Base-by-base conservation (phyloP, 805 yeast genomes). In the Lipomyces orientalis region DNA sequence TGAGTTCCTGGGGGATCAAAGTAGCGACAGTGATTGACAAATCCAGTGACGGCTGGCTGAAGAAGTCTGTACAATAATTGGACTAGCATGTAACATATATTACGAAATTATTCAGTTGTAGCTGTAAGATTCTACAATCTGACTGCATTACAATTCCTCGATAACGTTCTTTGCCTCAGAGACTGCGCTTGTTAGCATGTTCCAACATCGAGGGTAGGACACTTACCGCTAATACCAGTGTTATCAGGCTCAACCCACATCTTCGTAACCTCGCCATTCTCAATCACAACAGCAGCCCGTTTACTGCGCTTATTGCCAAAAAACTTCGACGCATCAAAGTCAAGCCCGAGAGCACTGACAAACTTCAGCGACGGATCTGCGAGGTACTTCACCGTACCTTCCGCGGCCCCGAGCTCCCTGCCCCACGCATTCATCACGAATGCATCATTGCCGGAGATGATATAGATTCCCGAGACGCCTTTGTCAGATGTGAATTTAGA, bases 341-440 rank as follows among this genome's bases (percentile, higher is more conserved):
- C 80, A 65, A 88, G 81, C 70, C 86, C 95, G 76, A 89, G 81
- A 25, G 85, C 86, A 64, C 82, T 81, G 69, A 89, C 85, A 76
- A 92, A 90, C 61, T 86, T 88, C 33, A 90, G 97, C 64, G 81
- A 79, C n/a, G 95, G 88, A 78, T 93, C 97, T 54, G 97, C 91
- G 71, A 92, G 82, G 76, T 90, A 85, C 64, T 84, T 83, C 63
- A 88, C 79, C 64, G 80, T 78, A 22, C 71, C 74, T 35, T 64
- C 72, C 9, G 73, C 75, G 14, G 63, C 66, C 16, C 72, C 61
- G 46, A 80, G 67, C 1, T 65, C 75, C 64, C 87, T 84, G 56
- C 85, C 86, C 97, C 97, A 93, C 0, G 95, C 93, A 73, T 86
- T 85, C 75, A 88, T 86, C 60, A 92, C 97, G 78, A 93, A 93